These are phyloP conservation scores for Lathyrus oleraceus DNA, from an alignment of 306 rosid species.

Conservation along the genomic window DNA sequence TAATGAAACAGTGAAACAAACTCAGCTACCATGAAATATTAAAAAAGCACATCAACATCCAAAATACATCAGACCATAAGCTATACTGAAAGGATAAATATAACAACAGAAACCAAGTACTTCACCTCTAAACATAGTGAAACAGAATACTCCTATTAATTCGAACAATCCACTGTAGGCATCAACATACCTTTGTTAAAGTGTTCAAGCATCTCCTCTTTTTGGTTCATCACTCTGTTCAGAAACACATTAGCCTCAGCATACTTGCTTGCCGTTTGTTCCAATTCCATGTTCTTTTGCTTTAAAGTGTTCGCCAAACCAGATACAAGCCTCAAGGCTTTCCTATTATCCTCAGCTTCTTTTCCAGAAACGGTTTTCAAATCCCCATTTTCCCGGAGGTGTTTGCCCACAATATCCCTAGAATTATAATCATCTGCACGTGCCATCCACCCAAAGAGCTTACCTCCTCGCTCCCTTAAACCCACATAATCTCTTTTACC, in stretches of 20 bases:
- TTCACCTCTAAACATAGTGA: no score
- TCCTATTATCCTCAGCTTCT: conserved; percentile 45
- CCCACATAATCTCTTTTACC: conserved; percentile 57
- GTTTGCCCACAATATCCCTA: no score
- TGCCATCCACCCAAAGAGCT: conserved; percentile 72
- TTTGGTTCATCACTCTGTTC: conserved; percentile 43
- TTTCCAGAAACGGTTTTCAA: conserved; percentile 50
- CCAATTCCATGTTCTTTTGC: conserved; percentile 43
- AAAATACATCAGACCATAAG: neutral
- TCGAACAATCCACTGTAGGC: no score
- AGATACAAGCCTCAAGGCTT: conserved; percentile 48
- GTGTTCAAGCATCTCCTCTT: conserved; percentile 46
- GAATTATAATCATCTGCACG: conserved; percentile 39
- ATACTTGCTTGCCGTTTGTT: conserved; percentile 46
- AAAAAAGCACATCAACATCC: conserved; percentile 17
- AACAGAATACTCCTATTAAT: no score
- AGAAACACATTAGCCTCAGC: conserved; percentile 42
- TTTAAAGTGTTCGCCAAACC: conserved; percentile 52
- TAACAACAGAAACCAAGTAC: neutral
- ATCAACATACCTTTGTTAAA: no score
- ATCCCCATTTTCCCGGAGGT: conserved; percentile 40
- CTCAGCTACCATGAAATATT: conserved; percentile 26
- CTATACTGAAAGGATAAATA: conserved; percentile 8
- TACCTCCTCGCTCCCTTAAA: conserved; percentile 35
- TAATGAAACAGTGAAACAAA: conserved; percentile 34